Conservation (phyloP, 305 asterid species). For the Fraxinus platypoda region DNA sequence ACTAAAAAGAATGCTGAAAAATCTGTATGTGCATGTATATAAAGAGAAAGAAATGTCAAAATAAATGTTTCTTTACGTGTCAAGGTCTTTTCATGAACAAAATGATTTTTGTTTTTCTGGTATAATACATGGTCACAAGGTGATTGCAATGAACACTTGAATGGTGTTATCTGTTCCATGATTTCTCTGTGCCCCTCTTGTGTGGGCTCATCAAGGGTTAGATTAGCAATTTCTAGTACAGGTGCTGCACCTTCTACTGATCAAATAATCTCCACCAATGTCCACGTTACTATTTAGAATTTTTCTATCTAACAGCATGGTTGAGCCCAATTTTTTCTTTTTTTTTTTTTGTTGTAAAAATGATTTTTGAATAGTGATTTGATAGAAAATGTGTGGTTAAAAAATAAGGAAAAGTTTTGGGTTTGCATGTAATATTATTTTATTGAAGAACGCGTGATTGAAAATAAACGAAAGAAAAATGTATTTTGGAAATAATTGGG, state of each 20-base stretch:
- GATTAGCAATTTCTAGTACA: neutral
- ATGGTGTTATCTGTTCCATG: neutral
- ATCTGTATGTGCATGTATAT: neutral
- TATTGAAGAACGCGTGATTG: too few species aligned
- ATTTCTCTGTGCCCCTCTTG: slow-evolving; percentile 29
- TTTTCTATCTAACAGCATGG: neutral
- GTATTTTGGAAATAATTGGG: too few species aligned
- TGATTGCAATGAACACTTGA: neutral
- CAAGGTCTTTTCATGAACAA: neutral
- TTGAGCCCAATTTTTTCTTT: too few species aligned
- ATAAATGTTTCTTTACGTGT: neutral
- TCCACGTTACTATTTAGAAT: neutral
- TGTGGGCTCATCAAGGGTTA: neutral
- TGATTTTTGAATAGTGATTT: too few species aligned
- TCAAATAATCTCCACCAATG: neutral
- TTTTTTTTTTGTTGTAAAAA: too few species aligned
- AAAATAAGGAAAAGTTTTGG: too few species aligned
- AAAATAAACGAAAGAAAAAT: too few species aligned
- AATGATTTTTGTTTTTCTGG: neutral
- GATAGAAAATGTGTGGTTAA: too few species aligned
- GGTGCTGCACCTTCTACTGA: neutral
- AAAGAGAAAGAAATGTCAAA: neutral
- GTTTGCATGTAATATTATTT: too few species aligned
- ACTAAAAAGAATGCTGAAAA: neutral
- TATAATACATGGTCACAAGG: neutral